Conservation (phyloP, 805 yeast genomes). For the Tetrapisispora namnaoensis region DNA sequence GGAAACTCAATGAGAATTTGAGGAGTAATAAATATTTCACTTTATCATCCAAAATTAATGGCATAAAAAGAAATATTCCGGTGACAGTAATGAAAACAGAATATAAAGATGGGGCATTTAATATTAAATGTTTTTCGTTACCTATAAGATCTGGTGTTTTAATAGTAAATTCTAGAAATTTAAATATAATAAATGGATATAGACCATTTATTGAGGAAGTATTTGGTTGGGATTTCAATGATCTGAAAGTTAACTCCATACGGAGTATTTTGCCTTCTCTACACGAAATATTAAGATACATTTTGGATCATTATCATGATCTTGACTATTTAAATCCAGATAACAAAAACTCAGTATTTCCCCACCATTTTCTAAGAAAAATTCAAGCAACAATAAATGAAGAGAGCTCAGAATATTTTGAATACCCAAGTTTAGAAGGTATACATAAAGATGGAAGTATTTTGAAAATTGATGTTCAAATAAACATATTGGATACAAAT, state of each 20-base stretch:
- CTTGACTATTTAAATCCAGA: constrained; percentile 32
- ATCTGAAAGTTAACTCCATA: constrained; percentile 36
- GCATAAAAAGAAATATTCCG: constrained; percentile 36
- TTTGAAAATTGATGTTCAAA: constrained; percentile 68
- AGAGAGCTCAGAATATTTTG: constrained; percentile 41
- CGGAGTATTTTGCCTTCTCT: constrained; percentile 39
- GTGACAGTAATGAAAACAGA: constrained; percentile 51
- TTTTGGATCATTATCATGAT: constrained; percentile 28
- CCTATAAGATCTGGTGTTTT: constrained; percentile 78
- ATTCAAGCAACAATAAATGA: constrained; percentile 36
- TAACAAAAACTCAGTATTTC: constrained; percentile 59
- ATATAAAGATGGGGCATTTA: constrained; percentile 35
- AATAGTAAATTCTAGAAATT: constrained; percentile 41
- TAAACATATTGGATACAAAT: constrained; percentile 54
- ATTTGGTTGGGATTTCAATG: constrained; percentile 47
- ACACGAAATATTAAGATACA: constrained; percentile 28
- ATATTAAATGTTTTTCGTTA: constrained; percentile 53
- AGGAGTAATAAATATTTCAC: constrained; percentile 54
- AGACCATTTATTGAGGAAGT: constrained; percentile 60
- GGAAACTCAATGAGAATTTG: constrained; percentile 28
- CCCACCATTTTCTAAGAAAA: constrained; percentile 81
- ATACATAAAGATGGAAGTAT: constrained; percentile 55
- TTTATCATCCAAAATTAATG: constrained; percentile 27
- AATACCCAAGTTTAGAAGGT: constrained; percentile 58
- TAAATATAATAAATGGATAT: constrained; percentile 53